Percentiles rank a stretch among this genome's conserved stretches.
These are phyloP conservation scores for Aphanomyces euteiches DNA, from an alignment of 352 stramenopile species.

Conservation along the genomic window DNA sequence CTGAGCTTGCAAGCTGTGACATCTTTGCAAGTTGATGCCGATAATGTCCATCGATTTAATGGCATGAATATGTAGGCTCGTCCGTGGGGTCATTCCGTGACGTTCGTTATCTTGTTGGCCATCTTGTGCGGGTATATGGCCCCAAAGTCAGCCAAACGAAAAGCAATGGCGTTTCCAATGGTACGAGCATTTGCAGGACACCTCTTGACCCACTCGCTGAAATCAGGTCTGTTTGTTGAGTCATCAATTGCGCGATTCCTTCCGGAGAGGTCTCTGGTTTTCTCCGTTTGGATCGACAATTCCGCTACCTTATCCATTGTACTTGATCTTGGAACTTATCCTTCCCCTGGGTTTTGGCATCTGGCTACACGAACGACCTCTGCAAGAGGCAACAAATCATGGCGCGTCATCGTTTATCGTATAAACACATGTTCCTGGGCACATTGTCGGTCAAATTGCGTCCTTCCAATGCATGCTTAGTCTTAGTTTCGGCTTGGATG, in stretches of 20 bases:
- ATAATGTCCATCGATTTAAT: neutral
- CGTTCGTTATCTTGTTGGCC: conserved; percentile 1
- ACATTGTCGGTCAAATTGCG: too few species aligned
- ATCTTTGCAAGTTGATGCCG: conserved; percentile 1
- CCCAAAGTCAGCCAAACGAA: neutral
- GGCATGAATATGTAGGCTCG: neutral
- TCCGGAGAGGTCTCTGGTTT: conserved; percentile 27
- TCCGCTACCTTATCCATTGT: conserved; percentile 20
- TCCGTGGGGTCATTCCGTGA: conserved; percentile 21
- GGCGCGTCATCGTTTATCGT: too few species aligned
- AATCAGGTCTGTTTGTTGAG: conserved; percentile 23
- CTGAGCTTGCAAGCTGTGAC: conserved; percentile 21
- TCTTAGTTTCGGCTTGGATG: too few species aligned
- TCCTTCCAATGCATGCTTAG: too few species aligned
- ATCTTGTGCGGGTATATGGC: neutral
- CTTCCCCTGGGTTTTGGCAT: neutral
- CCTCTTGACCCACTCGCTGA: too few species aligned
- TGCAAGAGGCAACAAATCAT: neutral
- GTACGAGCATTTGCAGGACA: neutral
- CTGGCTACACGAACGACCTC: neutral
- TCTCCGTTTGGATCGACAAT: conserved; percentile 21
- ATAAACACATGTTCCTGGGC: too few species aligned
- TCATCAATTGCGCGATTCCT: conserved; percentile 27
- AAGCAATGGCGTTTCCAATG: conserved; percentile 8
- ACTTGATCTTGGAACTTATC: conserved; percentile 17